phyloP scores from a whole-genome alignment of 2,329 filamentous ascomycete species.

The Acarospora socialis region DNA sequence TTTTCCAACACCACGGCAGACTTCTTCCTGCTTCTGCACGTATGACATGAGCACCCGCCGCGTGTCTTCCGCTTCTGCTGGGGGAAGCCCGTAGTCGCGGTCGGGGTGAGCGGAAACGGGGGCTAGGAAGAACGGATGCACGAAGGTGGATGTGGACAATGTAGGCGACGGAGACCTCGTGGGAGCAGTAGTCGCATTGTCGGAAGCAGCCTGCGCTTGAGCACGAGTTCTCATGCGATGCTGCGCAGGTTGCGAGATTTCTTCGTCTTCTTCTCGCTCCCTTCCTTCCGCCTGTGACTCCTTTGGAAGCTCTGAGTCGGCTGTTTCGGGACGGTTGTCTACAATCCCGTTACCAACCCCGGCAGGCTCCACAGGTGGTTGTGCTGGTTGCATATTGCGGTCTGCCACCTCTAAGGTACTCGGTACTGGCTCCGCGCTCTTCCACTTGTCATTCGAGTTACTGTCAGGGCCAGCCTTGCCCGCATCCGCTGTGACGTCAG shows the following conservation, averaged over 20 bases:
- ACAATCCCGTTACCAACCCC: conserved; percentile 1
- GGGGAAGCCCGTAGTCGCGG: conserved; percentile 41
- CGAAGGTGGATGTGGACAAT: conserved; percentile 22
- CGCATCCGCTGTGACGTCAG: too few species aligned
- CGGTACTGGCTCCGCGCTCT: too few species aligned
- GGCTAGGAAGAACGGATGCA: conserved; percentile 45
- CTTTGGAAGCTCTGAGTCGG: not conserved
- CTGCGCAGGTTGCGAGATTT: conserved; percentile 6
- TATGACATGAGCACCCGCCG: conserved; percentile 46
- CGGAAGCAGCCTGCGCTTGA: conserved; percentile 12
- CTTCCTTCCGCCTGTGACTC: not conserved
- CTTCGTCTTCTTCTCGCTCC: conserved; percentile 6
- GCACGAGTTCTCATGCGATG: conserved; percentile 14
- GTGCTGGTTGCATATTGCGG: too few species aligned
- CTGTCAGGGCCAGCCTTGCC: too few species aligned
- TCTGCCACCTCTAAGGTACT: too few species aligned
- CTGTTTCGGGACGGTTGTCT: conserved; percentile 1
- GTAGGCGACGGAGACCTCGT: conserved; percentile 5
- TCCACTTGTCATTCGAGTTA: too few species aligned
- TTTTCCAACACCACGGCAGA: conserved; percentile 41
- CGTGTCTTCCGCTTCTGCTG: conserved; percentile 47
- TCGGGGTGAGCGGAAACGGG: conserved; percentile 37
- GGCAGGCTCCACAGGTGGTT: too few species aligned
- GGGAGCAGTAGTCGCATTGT: conserved; percentile 9
- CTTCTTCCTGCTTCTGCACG: conserved; percentile 52